Evolutionary conservation across 2,329 filamentous ascomycete genomes (phyloP).

Genomic region (Hirsutella rhossiliensis): DNA sequence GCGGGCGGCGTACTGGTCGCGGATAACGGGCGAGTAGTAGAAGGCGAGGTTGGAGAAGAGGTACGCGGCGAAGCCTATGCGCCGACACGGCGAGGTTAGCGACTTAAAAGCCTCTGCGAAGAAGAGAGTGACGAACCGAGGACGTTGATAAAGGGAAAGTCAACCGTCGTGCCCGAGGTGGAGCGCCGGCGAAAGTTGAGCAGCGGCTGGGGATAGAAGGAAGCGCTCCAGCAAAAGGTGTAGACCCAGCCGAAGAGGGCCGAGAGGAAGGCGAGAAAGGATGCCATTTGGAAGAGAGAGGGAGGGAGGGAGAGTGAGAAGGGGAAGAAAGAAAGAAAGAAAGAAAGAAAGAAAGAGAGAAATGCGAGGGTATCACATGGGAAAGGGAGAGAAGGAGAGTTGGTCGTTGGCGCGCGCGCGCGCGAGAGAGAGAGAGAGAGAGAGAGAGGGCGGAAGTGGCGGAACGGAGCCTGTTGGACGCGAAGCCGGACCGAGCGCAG

Average conservation of each 20-base stretch:
- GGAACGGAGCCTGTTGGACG: no score
- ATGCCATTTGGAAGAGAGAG: neutral
- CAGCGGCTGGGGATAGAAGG: constrained; percentile 85
- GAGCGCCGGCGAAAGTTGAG: constrained; percentile 67
- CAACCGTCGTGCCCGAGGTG: constrained; percentile 74
- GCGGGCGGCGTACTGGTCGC: constrained; percentile 70
- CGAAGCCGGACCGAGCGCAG: no score
- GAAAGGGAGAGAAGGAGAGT: no score
- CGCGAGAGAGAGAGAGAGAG: no score
- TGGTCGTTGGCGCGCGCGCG: no score
- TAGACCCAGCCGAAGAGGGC: constrained; percentile 65
- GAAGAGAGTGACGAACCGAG: constrained; percentile 29
- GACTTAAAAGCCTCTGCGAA: no score
- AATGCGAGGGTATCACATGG: no score
- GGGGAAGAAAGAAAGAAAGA: no score
- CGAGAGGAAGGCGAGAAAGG: constrained; percentile 37
- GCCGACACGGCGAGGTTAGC: neutral
- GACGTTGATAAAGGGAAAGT: constrained; percentile 70
- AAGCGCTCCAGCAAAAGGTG: constrained; percentile 67
- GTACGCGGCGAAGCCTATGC: constrained; percentile 61
- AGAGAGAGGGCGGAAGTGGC: no score
- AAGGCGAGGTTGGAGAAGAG: constrained; percentile 63
- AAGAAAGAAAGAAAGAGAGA: no score
- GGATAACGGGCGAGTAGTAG: constrained; percentile 67
- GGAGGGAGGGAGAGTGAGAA: neutral